These are phyloP conservation scores for Phytophthora pisi DNA, from an alignment of 352 stramenopile species.

Conservation along the genomic window DNA sequence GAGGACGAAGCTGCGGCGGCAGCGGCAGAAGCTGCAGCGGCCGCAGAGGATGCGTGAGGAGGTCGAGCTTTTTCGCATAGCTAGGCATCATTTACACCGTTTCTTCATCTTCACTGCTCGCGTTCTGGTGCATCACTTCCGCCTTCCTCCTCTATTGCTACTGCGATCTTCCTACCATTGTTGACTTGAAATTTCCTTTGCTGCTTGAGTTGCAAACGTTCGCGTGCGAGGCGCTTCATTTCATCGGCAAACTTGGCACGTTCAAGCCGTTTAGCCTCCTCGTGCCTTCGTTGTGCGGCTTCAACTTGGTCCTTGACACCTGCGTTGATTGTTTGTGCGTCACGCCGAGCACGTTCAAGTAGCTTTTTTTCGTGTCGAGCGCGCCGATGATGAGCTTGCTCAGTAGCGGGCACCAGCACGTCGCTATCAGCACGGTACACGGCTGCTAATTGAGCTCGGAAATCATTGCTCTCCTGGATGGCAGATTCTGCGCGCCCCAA, in stretches of 20 bases:
- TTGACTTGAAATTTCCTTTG: conserved; percentile 9
- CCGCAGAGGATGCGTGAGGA: conserved; percentile 9
- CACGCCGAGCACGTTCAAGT: conserved; percentile 23
- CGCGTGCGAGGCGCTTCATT: conserved; percentile 34
- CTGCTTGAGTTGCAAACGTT: conserved; percentile 32
- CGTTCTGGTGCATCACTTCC: conserved; percentile 2
- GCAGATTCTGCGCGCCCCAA: conserved; percentile 38
- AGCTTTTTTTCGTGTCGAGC: conserved; percentile 25
- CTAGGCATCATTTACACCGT: neutral
- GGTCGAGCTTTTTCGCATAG: neutral
- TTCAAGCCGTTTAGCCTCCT: conserved; percentile 26
- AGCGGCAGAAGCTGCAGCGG: conserved; percentile 22
- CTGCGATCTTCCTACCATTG: conserved; percentile 25
- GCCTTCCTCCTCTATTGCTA: conserved; percentile 7
- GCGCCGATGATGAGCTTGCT: conserved; percentile 15
- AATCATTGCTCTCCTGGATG: conserved; percentile 44
- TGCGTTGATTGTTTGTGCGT: conserved; percentile 29
- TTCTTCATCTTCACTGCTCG: conserved; percentile 14
- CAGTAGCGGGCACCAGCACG: conserved; percentile 1
- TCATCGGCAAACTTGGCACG: conserved; percentile 34
- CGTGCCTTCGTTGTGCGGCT: conserved; percentile 19
- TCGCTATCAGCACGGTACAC: conserved; percentile 38
- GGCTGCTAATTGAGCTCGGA: conserved; percentile 34
- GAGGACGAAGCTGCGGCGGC: conserved; percentile 41
- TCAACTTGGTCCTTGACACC: conserved; percentile 15